Conservation (phyloP, 2,329 filamentous ascomycete species). For the Penicillium sp. region DNA sequence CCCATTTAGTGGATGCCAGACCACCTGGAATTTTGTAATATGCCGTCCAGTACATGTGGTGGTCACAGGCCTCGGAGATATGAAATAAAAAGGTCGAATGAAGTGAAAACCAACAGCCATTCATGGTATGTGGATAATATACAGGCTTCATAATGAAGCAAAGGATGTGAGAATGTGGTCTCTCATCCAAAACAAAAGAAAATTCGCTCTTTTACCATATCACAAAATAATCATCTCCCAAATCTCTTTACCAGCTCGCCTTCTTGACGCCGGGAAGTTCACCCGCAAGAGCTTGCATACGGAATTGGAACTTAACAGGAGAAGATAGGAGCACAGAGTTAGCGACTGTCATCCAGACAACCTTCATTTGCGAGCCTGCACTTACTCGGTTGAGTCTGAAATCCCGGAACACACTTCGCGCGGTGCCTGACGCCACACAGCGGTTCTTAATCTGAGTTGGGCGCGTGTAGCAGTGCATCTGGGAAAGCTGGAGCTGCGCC, state of each 20-base stretch:
- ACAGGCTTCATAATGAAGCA: constrained; percentile 19
- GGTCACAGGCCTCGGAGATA: background rate
- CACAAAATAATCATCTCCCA: constrained; percentile 3
- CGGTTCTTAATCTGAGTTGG: constrained; percentile 91
- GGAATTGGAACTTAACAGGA: constrained; percentile 72
- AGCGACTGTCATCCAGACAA: constrained; percentile 6
- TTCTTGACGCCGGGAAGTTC: constrained; percentile 88
- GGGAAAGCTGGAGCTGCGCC: constrained; percentile 83
- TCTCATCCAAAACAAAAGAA: constrained; percentile 13
- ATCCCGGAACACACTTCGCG: constrained; percentile 81
- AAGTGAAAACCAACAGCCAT: constrained; percentile 2
- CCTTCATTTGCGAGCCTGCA: constrained; percentile 14
- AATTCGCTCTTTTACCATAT: constrained; percentile 10
- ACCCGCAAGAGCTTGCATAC: constrained; percentile 78
- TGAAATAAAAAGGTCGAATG: background rate
- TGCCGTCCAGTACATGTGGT: too few species aligned
- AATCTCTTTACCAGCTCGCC: constrained; percentile 73
- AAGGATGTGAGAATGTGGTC: constrained; percentile 25
- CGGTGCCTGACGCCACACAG: constrained; percentile 87
- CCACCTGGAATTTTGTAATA: too few species aligned
- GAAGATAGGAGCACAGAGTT: constrained; percentile 9
- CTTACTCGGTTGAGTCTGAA: constrained; percentile 88
- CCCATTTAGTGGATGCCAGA: too few species aligned
- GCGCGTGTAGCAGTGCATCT: constrained; percentile 95
- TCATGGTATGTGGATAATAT: constrained; percentile 18